Evolutionary conservation across 2,329 filamentous ascomycete genomes (phyloP).

Genomic region (Herpotrichia juniperi): DNA sequence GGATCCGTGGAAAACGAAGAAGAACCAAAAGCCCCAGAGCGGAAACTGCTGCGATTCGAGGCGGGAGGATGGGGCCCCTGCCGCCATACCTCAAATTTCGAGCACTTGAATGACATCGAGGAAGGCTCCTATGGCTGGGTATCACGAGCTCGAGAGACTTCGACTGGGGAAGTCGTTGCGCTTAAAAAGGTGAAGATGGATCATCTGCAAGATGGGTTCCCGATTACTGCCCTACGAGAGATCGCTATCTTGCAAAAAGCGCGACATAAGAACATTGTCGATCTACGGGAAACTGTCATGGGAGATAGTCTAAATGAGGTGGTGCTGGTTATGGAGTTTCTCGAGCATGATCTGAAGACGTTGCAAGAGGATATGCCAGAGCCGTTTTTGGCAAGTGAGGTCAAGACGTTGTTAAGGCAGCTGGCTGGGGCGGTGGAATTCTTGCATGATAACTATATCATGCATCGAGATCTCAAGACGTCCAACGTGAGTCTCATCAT

Average conservation of each 20-base stretch:
- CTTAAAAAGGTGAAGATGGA: conserved; percentile 95
- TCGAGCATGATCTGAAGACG: conserved; percentile 95
- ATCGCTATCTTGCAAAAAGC: conserved; percentile 89
- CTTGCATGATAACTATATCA: conserved; percentile 87
- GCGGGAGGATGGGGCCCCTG: conserved; percentile 71
- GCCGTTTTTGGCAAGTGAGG: conserved; percentile 89
- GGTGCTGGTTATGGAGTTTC: conserved; percentile 89
- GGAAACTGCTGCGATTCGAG: conserved; percentile 74
- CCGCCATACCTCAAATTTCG: conserved; percentile 83
- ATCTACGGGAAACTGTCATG: conserved; percentile 82
- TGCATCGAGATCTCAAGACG: conserved; percentile 56
- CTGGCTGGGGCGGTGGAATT: conserved; percentile 80
- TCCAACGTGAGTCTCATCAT: conserved; percentile 28
- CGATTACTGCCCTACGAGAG: conserved; percentile 90
- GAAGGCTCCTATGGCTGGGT: conserved; percentile 97
- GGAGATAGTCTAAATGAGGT: conserved; percentile 68
- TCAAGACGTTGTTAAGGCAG: conserved; percentile 88
- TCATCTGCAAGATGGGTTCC: conserved; percentile 74
- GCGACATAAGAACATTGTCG: conserved; percentile 81
- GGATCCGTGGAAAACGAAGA: conserved; percentile 23
- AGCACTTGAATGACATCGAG: conserved; percentile 94
- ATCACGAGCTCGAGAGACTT: conserved; percentile 76
- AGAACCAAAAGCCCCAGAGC: conserved; percentile 33
- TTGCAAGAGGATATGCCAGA: conserved; percentile 93
- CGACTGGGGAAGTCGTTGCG: conserved; percentile 81